These are phyloP conservation scores for Xylaria palmicola DNA, from an alignment of 495 filamentous ascomycete genomes.

Conservation along the genomic window DNA sequence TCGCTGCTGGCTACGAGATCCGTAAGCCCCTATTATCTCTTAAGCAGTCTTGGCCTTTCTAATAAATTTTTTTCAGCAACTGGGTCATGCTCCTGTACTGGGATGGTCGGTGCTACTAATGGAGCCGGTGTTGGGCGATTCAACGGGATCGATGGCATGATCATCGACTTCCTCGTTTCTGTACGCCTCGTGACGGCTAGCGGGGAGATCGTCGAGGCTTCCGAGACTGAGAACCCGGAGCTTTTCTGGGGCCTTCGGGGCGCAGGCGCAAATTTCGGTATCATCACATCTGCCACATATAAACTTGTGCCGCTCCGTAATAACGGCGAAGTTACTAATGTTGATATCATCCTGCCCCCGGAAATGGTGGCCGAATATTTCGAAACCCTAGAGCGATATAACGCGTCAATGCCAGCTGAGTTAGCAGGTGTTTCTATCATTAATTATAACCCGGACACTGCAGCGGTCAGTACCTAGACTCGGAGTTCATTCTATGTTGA, in stretches of 20 bases:
- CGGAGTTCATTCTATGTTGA: too few relatives aligned
- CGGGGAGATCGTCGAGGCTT: slow-evolving; percentile 26
- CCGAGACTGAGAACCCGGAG: slow-evolving; percentile 31
- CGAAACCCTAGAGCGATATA: neutral
- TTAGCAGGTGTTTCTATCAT: neutral
- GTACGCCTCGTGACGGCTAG: slow-evolving; percentile 37
- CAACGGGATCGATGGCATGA: slow-evolving; percentile 36
- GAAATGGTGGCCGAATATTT: neutral
- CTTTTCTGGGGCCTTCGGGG: slow-evolving; percentile 42
- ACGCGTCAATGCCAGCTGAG: neutral
- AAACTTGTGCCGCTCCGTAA: slow-evolving; percentile 18
- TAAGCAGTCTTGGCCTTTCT: neutral
- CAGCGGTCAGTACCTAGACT: neutral
- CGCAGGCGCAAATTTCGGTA: slow-evolving; percentile 36
- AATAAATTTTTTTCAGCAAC: slow-evolving; percentile 8
- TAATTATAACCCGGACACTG: neutral
- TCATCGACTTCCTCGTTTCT: slow-evolving; percentile 31
- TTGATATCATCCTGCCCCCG: neutral
- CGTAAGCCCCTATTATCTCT: slow-evolving; percentile 28
- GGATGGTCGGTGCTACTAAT: slow-evolving; percentile 37
- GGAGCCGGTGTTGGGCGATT: slow-evolving; percentile 39
- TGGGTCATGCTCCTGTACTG: slow-evolving; percentile 31
- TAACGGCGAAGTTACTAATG: slow-evolving; percentile 16
- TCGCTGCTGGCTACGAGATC: slow-evolving; percentile 28
- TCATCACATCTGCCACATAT: slow-evolving; percentile 38